Evolutionary conservation across 805 yeast species (phyloP), one percentile per base, ranked within the genome.

Genomic region (Wickerhamomyces rabaulensis): DNA sequence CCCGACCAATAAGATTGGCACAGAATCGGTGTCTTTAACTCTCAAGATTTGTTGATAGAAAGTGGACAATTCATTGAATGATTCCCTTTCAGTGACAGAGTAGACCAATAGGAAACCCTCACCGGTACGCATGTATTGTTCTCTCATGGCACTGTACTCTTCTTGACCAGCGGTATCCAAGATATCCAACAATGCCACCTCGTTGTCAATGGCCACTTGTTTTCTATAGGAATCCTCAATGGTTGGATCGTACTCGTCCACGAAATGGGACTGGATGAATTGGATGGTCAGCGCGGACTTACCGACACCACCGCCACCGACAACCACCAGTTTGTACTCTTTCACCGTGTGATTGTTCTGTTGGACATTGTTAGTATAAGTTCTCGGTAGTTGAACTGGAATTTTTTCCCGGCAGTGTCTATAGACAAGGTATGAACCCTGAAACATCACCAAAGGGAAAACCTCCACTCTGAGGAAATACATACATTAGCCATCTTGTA

Each of bases 281-380:
- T 94, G 96, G 54, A 94, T 94, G 23, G 99, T 94, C 52, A 94
- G 72, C 6, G 99, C 98, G 21, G 95, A 85, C 67, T 94, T 94
- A 69, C 99, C 99, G 46, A 94, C 99, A 69, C 97, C 97, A 63
- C 98, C 98, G 36, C 97, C 97, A 47, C 98, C 99, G 47, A 92
- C 97, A 40, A 92, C 97, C 5, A 94, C 99, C 49, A 94, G 70
- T 64, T 95, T 90, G 65, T 83, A 92, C 67, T 91, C 97, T 66
- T 85, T 77, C 47, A 79, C 73, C 40, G 65, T 67, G 39, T 58
- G 62, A 42, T 49, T 57, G 54, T 56, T 19, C 16, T 13, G 20
- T 19, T 7, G n/a, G n/a, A n/a, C n/a, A 6, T 7, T 36, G 13
- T 36, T 36, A 20, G 19, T 36, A 20, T 6, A 19, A 35, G 15